These are phyloP conservation scores for Starmerella khaoyaiensis DNA, from an alignment of 805 yeast species.

Conservation along the genomic window DNA sequence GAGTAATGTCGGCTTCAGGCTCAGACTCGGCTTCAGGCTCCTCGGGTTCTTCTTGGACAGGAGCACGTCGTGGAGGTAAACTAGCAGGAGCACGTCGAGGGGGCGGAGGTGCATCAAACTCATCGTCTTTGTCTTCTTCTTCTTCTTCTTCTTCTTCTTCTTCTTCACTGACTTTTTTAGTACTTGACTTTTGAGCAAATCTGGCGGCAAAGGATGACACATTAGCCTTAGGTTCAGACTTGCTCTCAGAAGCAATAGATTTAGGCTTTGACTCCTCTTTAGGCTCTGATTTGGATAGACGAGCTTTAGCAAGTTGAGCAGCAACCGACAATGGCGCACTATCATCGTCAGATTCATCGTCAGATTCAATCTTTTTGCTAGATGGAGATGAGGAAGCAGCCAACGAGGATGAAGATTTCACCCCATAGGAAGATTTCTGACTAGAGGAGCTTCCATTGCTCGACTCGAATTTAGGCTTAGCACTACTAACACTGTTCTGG, in stretches of 20 bases:
- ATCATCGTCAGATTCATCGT: constrained; percentile 3
- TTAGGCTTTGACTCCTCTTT: constrained; percentile 3
- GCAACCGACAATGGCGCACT: constrained; percentile 17
- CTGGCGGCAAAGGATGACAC: constrained; percentile 18
- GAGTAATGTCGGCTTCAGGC: constrained; percentile 6
- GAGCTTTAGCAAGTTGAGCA: constrained; percentile 17
- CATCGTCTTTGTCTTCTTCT: constrained; percentile 2
- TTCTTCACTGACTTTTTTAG: constrained; percentile 6
- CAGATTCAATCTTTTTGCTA: too few relatives aligned
- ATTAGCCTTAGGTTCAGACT: constrained; percentile 8
- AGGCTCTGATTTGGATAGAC: constrained; percentile 2
- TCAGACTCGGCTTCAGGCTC: constrained; percentile 16
- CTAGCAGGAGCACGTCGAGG: constrained; percentile 5
- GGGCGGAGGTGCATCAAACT: constrained; percentile 3
- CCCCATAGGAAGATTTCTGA: background rate
- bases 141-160: constrained; percentile 5
- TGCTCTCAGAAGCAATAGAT: background rate
- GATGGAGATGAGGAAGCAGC: background rate
- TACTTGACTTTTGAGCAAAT: constrained; percentile 11
- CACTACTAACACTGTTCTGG: constrained; percentile 19
- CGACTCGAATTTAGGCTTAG: constrained; percentile 21
- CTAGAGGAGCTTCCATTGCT: background rate
- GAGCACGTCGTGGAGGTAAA: constrained; percentile 7
- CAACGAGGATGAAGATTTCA: background rate
- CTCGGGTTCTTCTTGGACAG: constrained; percentile 19